Evolutionary conservation across 2,329 filamentous ascomycete species (phyloP).

Genomic region (Claviceps maximensis): DNA sequence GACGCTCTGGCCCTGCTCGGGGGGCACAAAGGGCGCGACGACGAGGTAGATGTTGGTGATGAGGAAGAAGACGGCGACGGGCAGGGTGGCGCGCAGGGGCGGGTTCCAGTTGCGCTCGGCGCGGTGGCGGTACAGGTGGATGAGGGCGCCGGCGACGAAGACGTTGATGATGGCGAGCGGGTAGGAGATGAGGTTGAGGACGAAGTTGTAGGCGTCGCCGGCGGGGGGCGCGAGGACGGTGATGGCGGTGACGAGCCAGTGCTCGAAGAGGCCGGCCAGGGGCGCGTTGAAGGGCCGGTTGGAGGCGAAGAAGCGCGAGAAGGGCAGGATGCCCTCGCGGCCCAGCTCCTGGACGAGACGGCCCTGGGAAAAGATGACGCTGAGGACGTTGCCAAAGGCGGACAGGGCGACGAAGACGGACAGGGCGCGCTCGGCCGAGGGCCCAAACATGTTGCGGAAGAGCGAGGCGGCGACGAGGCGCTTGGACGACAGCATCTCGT

Average conservation of each 20-base stretch:
- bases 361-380: constrained; percentile 55
- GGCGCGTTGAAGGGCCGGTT: constrained; percentile 52
- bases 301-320: constrained; percentile 48
- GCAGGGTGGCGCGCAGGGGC: constrained; percentile 39
- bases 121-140: constrained; percentile 39
- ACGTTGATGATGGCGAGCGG: constrained; percentile 46
- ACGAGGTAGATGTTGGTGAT: constrained; percentile 49
- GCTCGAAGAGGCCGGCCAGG: constrained; percentile 46
- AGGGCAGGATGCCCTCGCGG: constrained; percentile 52
- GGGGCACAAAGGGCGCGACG: constrained; percentile 44
- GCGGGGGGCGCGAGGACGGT: constrained; percentile 55
- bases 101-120: constrained; percentile 37
- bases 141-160: constrained; percentile 38
- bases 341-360: constrained; percentile 53
- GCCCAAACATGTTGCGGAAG: constrained; percentile 43
- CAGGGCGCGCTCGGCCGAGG: constrained; percentile 41
- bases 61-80: constrained; percentile 44
- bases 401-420: constrained; percentile 55
- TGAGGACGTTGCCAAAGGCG: constrained; percentile 53
- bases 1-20: constrained; percentile 35
- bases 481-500: constrained; percentile 37
- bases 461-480: constrained; percentile 40
- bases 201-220: constrained; percentile 53
- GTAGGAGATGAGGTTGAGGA: constrained; percentile 50
- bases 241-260: constrained; percentile 50